Conservation (phyloP, 1,284 basidiomycete genomes). For the Sanghuangporus baumii region DNA sequence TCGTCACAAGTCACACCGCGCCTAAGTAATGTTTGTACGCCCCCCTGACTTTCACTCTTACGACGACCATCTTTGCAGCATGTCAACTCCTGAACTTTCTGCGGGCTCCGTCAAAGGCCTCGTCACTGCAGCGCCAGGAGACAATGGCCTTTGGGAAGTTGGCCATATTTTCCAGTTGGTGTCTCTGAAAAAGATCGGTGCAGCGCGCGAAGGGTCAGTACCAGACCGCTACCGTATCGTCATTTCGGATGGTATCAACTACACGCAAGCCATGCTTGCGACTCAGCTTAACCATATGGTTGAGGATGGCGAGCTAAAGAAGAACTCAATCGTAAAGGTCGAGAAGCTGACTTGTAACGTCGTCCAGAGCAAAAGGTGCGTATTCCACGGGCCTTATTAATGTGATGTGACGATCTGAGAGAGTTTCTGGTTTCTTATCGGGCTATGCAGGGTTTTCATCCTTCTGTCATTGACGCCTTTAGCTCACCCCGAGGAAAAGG, state of each 20-base stretch:
- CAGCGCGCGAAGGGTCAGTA: constrained; percentile 31
- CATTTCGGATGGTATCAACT: constrained; percentile 77
- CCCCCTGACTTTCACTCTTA: neutral
- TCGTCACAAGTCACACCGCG: neutral
- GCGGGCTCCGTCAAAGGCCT: constrained; percentile 52
- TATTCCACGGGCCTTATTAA: neutral
- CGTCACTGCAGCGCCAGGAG: constrained; percentile 38
- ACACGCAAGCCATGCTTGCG: constrained; percentile 91
- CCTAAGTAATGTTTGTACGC: neutral
- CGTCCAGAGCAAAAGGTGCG: constrained; percentile 80
- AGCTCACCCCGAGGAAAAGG: constrained; percentile 53
- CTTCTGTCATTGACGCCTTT: constrained; percentile 70
- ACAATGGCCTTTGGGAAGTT: constrained; percentile 46
- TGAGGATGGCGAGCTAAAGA: constrained; percentile 61
- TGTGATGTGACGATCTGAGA: neutral
- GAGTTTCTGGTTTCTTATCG: constrained; percentile 13
- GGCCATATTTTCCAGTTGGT: constrained; percentile 75
- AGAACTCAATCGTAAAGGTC: constrained; percentile 70
- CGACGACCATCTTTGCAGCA: neutral
- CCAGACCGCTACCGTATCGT: constrained; percentile 67
- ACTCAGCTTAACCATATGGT: constrained; percentile 85
- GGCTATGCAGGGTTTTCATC: constrained; percentile 70
- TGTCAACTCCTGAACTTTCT: constrained; percentile 42
- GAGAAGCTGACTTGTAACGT: constrained; percentile 80
- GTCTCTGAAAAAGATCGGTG: constrained; percentile 73